Percentiles rank a stretch among this genome's conserved stretches.
phyloP scores from a whole-genome alignment of 1,284 basidiomycete species.

The Puccinia polysora region DNA sequence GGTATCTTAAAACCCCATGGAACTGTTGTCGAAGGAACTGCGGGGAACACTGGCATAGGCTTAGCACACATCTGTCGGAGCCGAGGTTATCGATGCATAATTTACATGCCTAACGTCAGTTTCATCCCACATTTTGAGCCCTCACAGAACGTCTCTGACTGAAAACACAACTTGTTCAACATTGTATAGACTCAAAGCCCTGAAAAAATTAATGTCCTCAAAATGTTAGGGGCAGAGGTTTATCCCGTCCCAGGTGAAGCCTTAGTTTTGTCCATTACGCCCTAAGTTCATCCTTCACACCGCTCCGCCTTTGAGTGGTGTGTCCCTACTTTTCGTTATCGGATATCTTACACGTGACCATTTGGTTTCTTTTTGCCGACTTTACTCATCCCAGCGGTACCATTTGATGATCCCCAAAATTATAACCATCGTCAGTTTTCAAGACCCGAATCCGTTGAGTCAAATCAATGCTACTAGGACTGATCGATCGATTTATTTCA shows the following conservation, averaged over 20 bases:
- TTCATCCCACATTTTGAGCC: background rate
- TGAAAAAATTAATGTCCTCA: constrained; percentile 53
- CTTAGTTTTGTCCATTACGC: background rate
- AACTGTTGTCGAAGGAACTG: constrained; percentile 53
- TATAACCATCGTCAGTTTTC: constrained; percentile 76
- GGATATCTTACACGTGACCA: too few species aligned
- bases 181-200: constrained; percentile 50
- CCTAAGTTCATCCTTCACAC: too few species aligned
- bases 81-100: constrained; percentile 53
- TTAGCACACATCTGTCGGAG: constrained; percentile 53
- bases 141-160: background rate
- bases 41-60: constrained; percentile 54
- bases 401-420: constrained; percentile 91
- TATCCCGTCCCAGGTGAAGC: constrained; percentile 51
- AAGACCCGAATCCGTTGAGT: background rate
- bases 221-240: constrained; percentile 53
- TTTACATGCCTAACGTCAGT: constrained; percentile 53
- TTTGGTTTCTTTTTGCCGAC: too few species aligned
- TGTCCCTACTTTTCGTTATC: background rate
- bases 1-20: constrained; percentile 52
- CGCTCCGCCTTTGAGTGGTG: background rate
- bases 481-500: background rate
- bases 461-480: background rate
- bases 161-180: too few species aligned
- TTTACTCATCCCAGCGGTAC: constrained; percentile 70